Percentiles rank a stretch among this genome's conserved stretches.
phyloP scores from a whole-genome alignment of 331 rosid genomes.

The Saraca asoca region DNA sequence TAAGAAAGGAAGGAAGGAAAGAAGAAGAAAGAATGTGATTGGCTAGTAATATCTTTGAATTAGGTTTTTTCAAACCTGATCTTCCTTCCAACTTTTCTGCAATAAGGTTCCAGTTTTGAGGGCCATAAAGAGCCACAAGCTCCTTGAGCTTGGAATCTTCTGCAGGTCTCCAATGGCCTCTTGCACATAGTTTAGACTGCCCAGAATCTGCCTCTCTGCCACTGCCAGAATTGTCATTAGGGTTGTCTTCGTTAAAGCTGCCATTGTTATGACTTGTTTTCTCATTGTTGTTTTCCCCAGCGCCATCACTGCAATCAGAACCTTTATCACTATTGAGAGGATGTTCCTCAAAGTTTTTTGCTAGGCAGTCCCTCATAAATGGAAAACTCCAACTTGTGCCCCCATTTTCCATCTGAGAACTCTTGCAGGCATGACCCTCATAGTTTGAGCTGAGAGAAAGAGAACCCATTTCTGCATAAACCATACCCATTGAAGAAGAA shows the following conservation, averaged over 20 bases:
- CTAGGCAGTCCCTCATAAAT: slow-evolving; percentile 41
- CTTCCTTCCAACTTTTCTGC: slow-evolving; percentile 95
- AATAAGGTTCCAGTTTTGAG: slow-evolving; percentile 96
- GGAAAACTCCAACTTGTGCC: slow-evolving; percentile 57
- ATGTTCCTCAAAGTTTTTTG: slow-evolving; percentile 48
- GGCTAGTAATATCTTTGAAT: neutral
- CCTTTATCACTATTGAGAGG: slow-evolving; percentile 40
- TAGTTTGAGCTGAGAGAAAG: slow-evolving; percentile 64
- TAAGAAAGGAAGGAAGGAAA: too few species aligned
- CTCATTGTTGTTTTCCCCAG: slow-evolving; percentile 39
- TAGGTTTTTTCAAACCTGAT: slow-evolving; percentile 61
- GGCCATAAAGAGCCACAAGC: slow-evolving; percentile 86
- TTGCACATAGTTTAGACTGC: slow-evolving; percentile 76
- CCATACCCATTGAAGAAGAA: slow-evolving; percentile 50
- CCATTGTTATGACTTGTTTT: slow-evolving; percentile 17
- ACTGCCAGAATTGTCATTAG: slow-evolving; percentile 44
- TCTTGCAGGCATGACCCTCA: slow-evolving; percentile 22
- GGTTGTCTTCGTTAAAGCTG: slow-evolving; percentile 34
- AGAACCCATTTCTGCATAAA: slow-evolving; percentile 58
- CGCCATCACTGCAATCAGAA: slow-evolving; percentile 50
- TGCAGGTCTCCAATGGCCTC: slow-evolving; percentile 99
- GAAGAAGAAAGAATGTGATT: too few species aligned
- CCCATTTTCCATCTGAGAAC: slow-evolving; percentile 22
- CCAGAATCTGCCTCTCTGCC: slow-evolving; percentile 61
- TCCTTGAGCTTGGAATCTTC: slow-evolving; percentile 91